Conservation (phyloP, 805 yeast genomes). For the Lachancea waltii region DNA sequence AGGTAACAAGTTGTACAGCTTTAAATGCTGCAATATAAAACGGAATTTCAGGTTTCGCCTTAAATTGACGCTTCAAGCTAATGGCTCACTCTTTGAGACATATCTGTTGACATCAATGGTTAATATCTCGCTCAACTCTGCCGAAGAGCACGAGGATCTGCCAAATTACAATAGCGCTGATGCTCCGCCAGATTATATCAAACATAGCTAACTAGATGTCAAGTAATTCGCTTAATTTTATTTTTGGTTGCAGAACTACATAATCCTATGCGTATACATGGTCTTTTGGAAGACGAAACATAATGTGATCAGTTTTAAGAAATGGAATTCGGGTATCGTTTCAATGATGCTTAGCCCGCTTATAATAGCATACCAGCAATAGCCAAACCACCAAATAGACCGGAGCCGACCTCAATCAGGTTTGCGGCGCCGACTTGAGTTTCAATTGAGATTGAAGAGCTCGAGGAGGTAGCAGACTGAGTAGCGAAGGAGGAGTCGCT, state of each 20-base stretch:
- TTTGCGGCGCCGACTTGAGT: constrained; percentile 39
- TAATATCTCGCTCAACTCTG: constrained; percentile 13
- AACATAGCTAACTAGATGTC: background rate
- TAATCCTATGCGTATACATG: background rate
- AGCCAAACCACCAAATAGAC: constrained; percentile 21
- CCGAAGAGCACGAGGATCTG: constrained; percentile 4
- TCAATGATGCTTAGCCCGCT: constrained; percentile 1
- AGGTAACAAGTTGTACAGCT: constrained; percentile 29
- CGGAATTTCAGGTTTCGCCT: constrained; percentile 26
- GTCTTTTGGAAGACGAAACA: constrained; percentile 1
- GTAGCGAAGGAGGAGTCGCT: constrained; percentile 39
- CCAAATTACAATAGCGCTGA: constrained; percentile 5
- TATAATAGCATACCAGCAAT: constrained; percentile 10
- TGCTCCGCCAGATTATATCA: constrained; percentile 5
- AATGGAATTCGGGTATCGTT: constrained; percentile 9
- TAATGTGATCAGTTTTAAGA: background rate
- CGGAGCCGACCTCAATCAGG: constrained; percentile 31
- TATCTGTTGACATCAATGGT: constrained; percentile 22
- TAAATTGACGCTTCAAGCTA: constrained; percentile 22
- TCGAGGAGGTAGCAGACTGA: constrained; percentile 30
- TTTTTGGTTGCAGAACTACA: background rate
- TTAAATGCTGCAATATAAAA: constrained; percentile 26
- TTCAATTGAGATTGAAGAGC: constrained; percentile 35
- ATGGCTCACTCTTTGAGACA: constrained; percentile 17
- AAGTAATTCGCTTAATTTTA: background rate